Percentiles rank a stretch among this genome's conserved stretches.
These are phyloP conservation scores for Imleria badia DNA, from an alignment of 768 basidiomycete genomes.

Conservation along the genomic window DNA sequence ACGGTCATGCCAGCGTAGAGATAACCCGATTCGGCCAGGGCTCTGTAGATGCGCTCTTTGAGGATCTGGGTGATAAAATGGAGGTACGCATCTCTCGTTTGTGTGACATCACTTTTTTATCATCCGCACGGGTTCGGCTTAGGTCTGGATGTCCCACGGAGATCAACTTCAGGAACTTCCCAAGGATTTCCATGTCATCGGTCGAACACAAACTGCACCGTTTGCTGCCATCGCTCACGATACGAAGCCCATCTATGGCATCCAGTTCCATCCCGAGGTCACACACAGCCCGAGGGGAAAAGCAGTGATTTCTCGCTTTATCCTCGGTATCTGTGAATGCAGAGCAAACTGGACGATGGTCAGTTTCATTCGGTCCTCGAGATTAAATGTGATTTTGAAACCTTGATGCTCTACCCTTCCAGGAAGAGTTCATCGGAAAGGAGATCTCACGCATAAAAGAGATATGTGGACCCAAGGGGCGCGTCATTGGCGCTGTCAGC, in stretches of 20 bases:
- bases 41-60: constrained; percentile 74
- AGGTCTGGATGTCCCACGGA: constrained; percentile 99
- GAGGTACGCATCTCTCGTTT: constrained; percentile 51
- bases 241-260: constrained; percentile 86
- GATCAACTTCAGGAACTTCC: constrained; percentile 88
- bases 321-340: constrained; percentile 83
- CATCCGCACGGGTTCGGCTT: background rate
- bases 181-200: constrained; percentile 82
- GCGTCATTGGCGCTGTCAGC: constrained; percentile 96
- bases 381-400: constrained; percentile 1
- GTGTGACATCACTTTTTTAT: background rate
- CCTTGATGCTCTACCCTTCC: background rate
- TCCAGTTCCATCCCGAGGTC: constrained; percentile 99
- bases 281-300: constrained; percentile 90
- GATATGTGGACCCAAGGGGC: constrained; percentile 91
- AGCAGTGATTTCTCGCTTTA: constrained; percentile 84
- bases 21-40: constrained; percentile 61
- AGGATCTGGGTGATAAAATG: constrained; percentile 84
- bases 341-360: constrained; percentile 93
- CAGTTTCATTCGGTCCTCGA: constrained; percentile 10
- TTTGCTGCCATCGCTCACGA: constrained; percentile 93
- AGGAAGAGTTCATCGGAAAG: constrained; percentile 98
- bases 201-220: constrained; percentile 82
- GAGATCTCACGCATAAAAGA: constrained; percentile 92
- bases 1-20: constrained; percentile 85